Evolutionary conservation across 176 grass and related monocot species (phyloP).

Genomic region (Avena insularis): DNA sequence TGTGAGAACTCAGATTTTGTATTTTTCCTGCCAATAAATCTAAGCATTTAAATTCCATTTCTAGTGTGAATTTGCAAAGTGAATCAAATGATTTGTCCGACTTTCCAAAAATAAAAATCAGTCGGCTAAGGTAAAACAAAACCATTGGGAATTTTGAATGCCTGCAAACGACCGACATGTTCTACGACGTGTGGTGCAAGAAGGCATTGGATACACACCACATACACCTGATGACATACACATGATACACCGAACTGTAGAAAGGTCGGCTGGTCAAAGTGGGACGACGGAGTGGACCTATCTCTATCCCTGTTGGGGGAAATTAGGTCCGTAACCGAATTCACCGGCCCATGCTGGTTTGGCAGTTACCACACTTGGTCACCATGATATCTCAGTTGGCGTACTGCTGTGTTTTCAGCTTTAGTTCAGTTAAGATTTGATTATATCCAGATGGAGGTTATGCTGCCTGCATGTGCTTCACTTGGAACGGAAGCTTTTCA

Average conservation of each 20-base stretch:
- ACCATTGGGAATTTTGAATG: neutral
- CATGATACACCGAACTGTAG: neutral
- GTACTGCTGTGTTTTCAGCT: neutral
- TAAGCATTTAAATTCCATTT: too few relatives aligned
- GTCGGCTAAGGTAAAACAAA: too few relatives aligned
- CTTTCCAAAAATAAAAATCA: too few relatives aligned
- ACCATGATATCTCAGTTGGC: neutral
- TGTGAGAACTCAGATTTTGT: too few relatives aligned
- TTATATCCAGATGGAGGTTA: neutral
- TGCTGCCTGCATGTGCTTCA: slow-evolving; percentile 36
- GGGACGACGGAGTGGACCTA: neutral
- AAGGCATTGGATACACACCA: neutral
- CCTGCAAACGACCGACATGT: neutral
- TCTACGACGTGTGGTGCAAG: neutral
- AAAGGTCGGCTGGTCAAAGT: neutral
- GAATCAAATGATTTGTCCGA: too few relatives aligned
- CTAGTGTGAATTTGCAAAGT: too few relatives aligned
- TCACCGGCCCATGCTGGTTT: slow-evolving; percentile 14
- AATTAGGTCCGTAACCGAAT: slow-evolving; percentile 47
- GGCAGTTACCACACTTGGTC: neutral
- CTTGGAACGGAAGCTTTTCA: slow-evolving; percentile 46
- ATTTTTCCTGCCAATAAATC: too few relatives aligned
- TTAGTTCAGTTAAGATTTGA: neutral
- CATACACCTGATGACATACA: neutral
- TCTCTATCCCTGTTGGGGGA: slow-evolving; percentile 47